phyloP scores from a whole-genome alignment of 768 basidiomycete species.

The Lactifluus echinatus region DNA sequence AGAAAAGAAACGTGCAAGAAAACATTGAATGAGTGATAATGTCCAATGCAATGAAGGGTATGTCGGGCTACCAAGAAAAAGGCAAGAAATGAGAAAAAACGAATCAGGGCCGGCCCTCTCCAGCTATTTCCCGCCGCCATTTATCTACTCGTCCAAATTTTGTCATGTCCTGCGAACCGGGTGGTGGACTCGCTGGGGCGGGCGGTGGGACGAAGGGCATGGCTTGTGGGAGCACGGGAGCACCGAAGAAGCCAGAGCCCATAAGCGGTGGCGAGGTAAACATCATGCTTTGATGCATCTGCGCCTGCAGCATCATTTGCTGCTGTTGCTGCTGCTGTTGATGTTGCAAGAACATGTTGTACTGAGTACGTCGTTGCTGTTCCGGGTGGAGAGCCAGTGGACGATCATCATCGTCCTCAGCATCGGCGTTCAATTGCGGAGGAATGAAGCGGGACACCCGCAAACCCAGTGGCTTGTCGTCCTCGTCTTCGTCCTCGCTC shows the following conservation, averaged over 20 bases:
- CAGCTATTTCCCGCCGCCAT: conserved; percentile 75
- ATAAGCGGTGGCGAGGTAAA: conserved; percentile 62
- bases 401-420: conserved; percentile 42
- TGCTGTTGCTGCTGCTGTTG: conserved; percentile 55
- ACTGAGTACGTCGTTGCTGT: conserved; percentile 65
- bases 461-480: conserved; percentile 64
- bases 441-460: conserved; percentile 43
- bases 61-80: background rate
- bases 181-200: conserved; percentile 44
- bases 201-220: conserved; percentile 36
- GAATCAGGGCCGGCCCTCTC: conserved; percentile 37
- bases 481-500: conserved; percentile 47
- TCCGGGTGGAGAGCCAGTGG: conserved; percentile 71
- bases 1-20: background rate
- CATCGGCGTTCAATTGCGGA: conserved; percentile 10
- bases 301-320: conserved; percentile 43
- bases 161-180: conserved; percentile 51
- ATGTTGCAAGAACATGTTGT: conserved; percentile 32
- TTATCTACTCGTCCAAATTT: conserved; percentile 69
- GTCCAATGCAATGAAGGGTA: background rate
- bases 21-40: too few species aligned
- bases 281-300: conserved; percentile 67
- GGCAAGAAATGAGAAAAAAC: background rate
- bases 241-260: conserved; percentile 56
- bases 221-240: conserved; percentile 34